Evolutionary conservation across 202 grass and related monocot genomes (phyloP).

Genomic region (Setaria viridis): DNA sequence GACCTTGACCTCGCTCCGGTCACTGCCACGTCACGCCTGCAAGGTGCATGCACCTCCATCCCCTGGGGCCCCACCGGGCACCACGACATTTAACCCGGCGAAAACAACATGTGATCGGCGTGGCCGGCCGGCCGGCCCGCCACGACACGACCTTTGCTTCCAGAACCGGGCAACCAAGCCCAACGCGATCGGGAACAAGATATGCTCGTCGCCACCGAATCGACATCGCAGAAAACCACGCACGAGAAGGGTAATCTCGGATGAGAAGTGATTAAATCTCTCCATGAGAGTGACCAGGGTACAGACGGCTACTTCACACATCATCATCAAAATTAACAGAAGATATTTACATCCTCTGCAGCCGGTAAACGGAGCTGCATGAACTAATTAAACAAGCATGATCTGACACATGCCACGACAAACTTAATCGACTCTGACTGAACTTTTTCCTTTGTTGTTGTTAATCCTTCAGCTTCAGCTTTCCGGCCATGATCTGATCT

Average conservation of each 20-base stretch:
- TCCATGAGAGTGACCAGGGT: neutral
- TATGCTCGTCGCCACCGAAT: neutral
- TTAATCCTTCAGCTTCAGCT: conserved; percentile 1
- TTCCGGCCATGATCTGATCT: neutral
- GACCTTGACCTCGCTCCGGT: conserved; percentile 28
- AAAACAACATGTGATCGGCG: conserved; percentile 38
- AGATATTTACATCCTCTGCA: conserved; percentile 50
- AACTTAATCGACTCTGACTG: neutral
- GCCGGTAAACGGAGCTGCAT: neutral
- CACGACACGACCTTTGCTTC: conserved; percentile 34
- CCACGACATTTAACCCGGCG: conserved; percentile 1
- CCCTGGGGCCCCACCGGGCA: neutral
- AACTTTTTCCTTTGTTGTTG: neutral
- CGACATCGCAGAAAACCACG: neutral
- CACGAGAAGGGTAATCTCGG: neutral
- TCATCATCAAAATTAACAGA: neutral
- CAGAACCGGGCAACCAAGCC: neutral
- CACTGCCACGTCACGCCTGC: neutral
- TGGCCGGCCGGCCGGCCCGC: neutral
- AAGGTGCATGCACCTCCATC: conserved; percentile 12
- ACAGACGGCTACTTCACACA: neutral
- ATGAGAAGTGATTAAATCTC: neutral
- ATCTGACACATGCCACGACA: neutral
- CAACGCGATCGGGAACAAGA: neutral
- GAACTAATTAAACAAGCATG: neutral